Evolutionary conservation across 1,284 basidiomycete genomes (phyloP).

Genomic region (Cryptococcus floricola): DNA sequence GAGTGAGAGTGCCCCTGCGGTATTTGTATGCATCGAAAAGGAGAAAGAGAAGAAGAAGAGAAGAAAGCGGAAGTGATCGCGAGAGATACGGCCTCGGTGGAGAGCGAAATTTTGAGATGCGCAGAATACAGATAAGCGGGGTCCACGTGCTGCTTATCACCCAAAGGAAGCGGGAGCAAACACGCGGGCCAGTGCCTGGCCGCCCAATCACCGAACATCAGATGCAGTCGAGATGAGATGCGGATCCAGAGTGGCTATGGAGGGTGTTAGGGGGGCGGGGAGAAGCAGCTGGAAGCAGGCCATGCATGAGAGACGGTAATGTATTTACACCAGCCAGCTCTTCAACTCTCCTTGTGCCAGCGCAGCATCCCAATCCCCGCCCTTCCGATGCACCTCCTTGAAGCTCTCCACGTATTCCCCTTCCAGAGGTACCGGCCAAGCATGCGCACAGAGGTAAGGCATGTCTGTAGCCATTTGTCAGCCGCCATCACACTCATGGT

Average conservation of each 20-base stretch:
- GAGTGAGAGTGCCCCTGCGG: too few relatives aligned
- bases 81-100: too few relatives aligned
- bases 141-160: too few relatives aligned
- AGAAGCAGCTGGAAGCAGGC: not conserved
- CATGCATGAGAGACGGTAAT: not conserved
- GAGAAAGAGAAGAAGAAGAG: too few relatives aligned
- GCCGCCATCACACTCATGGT: not conserved
- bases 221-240: not conserved
- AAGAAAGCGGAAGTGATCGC: too few relatives aligned
- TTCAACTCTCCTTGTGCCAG: constrained; percentile 37
- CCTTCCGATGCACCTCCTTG: constrained; percentile 34
- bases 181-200: not conserved
- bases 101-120: too few relatives aligned
- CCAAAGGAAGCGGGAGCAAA: too few relatives aligned
- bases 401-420: constrained; percentile 52
- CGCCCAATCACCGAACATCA: not conserved
- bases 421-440: constrained; percentile 41
- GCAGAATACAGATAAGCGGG: too few relatives aligned
- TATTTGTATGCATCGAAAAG: too few relatives aligned
- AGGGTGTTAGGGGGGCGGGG: not conserved
- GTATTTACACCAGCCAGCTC: constrained; percentile 22
- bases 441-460: constrained; percentile 59
- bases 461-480: constrained; percentile 46
- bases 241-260: not conserved
- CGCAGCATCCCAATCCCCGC: constrained; percentile 45